Conservation (phyloP, 257 asterid genomes). For the Gentiana dahurica region DNA sequence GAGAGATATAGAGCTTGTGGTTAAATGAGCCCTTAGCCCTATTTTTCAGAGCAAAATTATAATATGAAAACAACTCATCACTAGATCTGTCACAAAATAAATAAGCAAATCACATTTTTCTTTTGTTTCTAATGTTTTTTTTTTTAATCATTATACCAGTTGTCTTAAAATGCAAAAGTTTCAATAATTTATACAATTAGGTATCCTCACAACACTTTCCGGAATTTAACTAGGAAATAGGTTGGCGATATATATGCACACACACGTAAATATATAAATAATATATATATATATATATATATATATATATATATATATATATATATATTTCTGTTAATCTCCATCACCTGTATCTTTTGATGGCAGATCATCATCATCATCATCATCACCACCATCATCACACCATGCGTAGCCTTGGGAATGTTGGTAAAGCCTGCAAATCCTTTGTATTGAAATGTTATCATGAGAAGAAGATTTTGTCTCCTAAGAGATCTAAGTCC, state of each 20-base stretch:
- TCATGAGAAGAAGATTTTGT: constrained; percentile 16
- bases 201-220: not conserved
- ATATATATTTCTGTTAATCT: constrained; percentile 1
- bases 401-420: constrained; percentile 32
- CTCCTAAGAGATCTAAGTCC: constrained; percentile 13
- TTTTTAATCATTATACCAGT: no score
- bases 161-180: no score
- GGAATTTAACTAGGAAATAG: not conserved
- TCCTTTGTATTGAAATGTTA: constrained; percentile 39
- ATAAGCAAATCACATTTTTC: no score
- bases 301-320: constrained; percentile 13
- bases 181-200: no score
- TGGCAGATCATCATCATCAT: constrained; percentile 46
- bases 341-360: constrained; percentile 11
- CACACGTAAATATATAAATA: no score
- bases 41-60: no score
- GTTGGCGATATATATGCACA: not conserved
- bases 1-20: no score
- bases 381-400: constrained; percentile 30
- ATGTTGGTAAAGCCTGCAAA: constrained; percentile 38
- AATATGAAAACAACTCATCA: no score
- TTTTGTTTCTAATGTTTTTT: no score
- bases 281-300: constrained; percentile 12
- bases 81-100: no score
- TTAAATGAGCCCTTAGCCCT: no score